Conservation (phyloP, 306 rosid genomes). For the Quercus mongolica region DNA sequence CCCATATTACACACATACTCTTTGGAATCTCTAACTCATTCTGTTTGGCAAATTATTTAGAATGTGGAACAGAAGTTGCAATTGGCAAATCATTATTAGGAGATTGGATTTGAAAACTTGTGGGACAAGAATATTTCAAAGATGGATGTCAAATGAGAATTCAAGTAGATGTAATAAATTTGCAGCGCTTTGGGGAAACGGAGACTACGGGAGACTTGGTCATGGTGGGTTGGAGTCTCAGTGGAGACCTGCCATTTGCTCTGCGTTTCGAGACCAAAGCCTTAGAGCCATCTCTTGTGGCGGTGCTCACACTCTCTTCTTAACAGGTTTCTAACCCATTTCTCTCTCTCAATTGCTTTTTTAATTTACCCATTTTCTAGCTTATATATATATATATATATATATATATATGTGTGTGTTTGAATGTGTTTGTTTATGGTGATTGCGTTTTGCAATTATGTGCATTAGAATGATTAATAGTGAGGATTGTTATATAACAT, state of each 20-base stretch:
- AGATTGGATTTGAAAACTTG: neutral
- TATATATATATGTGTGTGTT: neutral
- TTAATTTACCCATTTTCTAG: neutral
- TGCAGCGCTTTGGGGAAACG: slow-evolving; percentile 90
- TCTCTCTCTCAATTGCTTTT: neutral
- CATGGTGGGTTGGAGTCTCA: slow-evolving; percentile 72
- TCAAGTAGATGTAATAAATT: slow-evolving; percentile 40
- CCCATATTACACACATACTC: too few relatives aligned
- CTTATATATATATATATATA: neutral
- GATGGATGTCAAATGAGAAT: slow-evolving; percentile 37
- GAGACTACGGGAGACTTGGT: slow-evolving; percentile 85
- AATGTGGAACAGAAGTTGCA: slow-evolving; percentile 35
- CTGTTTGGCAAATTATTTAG: too few relatives aligned
- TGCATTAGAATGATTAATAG: too few relatives aligned
- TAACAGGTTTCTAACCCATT: slow-evolving; percentile 47
- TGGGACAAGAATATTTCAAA: slow-evolving; percentile 18
- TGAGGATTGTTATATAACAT: too few relatives aligned
- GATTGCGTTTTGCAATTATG: too few relatives aligned
- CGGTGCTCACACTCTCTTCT: slow-evolving; percentile 94
- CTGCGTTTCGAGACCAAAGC: slow-evolving; percentile 42
- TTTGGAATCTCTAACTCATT: too few relatives aligned
- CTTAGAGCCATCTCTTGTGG: slow-evolving; percentile 77
- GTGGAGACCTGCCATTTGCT: slow-evolving; percentile 64
- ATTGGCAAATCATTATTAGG: neutral
- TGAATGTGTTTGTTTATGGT: neutral